Evolutionary conservation across 768 basidiomycete species (phyloP).

Genomic region (Lactarius indigo): DNA sequence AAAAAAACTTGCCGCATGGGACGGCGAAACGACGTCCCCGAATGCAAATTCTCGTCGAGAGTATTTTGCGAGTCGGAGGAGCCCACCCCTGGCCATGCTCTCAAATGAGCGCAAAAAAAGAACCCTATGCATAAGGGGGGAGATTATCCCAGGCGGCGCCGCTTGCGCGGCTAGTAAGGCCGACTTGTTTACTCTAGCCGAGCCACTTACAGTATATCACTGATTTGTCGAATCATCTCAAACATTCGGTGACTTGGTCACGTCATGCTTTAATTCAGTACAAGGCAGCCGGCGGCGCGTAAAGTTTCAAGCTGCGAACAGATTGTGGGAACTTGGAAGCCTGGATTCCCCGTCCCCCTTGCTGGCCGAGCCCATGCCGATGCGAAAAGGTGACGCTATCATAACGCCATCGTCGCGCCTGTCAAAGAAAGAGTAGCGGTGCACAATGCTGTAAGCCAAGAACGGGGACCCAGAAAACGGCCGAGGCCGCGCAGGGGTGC

Average conservation of each 20-base stretch:
- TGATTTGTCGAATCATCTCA: not conserved
- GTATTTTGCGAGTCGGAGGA: not conserved
- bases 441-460: not conserved
- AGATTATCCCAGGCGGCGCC: not conserved
- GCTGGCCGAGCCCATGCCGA: not conserved
- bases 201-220: not conserved
- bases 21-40: not conserved
- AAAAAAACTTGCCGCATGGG: not conserved
- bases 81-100: not conserved
- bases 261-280: not conserved
- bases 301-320: not conserved
- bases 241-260: not conserved
- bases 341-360: not conserved
- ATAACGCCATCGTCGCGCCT: not conserved
- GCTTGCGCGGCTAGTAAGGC: not conserved
- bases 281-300: not conserved
- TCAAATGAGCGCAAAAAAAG: not conserved
- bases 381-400: not conserved
- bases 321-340: not conserved
- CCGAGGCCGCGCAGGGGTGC: not conserved
- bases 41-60: not conserved
- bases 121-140: not conserved
- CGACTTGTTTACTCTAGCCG: not conserved
- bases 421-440: not conserved
- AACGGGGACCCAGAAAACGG: not conserved